phyloP scores from a whole-genome alignment of 2,329 filamentous ascomycete species.

The Cucurbitaria berberidis region DNA sequence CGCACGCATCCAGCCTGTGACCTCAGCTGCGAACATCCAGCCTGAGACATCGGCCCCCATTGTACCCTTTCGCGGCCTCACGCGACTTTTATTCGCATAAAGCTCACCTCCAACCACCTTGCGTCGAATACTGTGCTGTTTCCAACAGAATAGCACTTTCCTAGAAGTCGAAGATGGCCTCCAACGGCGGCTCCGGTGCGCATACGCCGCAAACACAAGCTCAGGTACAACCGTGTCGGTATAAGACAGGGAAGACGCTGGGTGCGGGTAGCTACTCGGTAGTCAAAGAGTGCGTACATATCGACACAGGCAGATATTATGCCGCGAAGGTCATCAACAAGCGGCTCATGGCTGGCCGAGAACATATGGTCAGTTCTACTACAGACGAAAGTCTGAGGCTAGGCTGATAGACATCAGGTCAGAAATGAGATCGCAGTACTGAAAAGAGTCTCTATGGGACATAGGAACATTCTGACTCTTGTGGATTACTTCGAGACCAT shows the following conservation, averaged over 20 bases:
- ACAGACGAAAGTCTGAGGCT: neutral
- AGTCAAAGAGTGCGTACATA: conserved; percentile 98
- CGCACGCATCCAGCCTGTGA: neutral
- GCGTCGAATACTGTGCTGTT: neutral
- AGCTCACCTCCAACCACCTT: conserved; percentile 1
- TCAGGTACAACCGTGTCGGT: conserved; percentile 91
- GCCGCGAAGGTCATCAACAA: conserved; percentile 99
- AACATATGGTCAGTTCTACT: conserved; percentile 82
- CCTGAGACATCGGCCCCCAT: conserved; percentile 16
- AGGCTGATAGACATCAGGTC: conserved; percentile 63
- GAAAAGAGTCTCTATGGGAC: conserved; percentile 98
- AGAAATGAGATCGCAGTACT: conserved; percentile 98
- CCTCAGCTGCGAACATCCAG: conserved; percentile 5
- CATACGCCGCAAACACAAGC: conserved; percentile 43
- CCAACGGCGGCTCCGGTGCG: conserved; percentile 42
- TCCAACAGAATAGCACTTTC: neutral
- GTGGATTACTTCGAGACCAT: conserved; percentile 99
- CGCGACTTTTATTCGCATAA: conserved; percentile 1
- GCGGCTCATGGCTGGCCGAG: conserved; percentile 92
- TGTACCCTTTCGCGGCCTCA: neutral
- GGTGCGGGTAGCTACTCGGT: conserved; percentile 97
- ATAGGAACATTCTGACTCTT: conserved; percentile 95
- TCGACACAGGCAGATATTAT: conserved; percentile 97
- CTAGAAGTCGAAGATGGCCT: conserved; percentile 24
- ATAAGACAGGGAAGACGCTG: conserved; percentile 98